phyloP scores from a whole-genome alignment of 208 protist genomes.

The Leishmania gerbilli region DNA sequence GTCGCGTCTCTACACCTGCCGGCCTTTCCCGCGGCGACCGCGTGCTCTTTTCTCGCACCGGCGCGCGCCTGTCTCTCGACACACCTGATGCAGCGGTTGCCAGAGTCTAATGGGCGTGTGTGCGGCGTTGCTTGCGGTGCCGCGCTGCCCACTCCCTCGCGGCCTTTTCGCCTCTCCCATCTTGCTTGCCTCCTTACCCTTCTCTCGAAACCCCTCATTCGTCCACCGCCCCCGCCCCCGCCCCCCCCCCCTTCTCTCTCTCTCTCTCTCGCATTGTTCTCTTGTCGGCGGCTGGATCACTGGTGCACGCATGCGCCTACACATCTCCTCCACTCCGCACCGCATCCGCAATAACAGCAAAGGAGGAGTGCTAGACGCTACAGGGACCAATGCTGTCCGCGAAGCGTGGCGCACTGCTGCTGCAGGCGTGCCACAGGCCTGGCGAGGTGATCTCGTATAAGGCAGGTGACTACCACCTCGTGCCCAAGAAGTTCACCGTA shows the following conservation, averaged over 20 bases:
- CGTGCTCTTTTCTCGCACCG: neutral
- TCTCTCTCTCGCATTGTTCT: neutral
- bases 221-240: too few species aligned
- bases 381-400: conserved; percentile 10
- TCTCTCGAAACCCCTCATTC: neutral
- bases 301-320: neutral
- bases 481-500: conserved; percentile 77
- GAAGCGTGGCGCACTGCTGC: conserved; percentile 20
- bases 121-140: neutral
- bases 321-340: neutral
- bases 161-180: neutral
- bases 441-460: conserved; percentile 47
- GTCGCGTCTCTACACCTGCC: neutral
- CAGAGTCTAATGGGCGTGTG: neutral
- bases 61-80: too few species aligned
- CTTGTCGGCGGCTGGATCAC: too few species aligned
- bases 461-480: conserved; percentile 52
- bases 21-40: neutral
- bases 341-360: neutral
- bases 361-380: neutral
- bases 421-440: conserved; percentile 11
- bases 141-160: neutral
- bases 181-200: neutral
- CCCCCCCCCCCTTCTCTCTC: neutral
- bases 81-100: neutral